A percentile compares a stretch with the other conserved stretches of the same genome.
These are phyloP conservation scores for Pichia phayaonensis DNA, from an alignment of 805 yeast genomes.

Conservation along the genomic window DNA sequence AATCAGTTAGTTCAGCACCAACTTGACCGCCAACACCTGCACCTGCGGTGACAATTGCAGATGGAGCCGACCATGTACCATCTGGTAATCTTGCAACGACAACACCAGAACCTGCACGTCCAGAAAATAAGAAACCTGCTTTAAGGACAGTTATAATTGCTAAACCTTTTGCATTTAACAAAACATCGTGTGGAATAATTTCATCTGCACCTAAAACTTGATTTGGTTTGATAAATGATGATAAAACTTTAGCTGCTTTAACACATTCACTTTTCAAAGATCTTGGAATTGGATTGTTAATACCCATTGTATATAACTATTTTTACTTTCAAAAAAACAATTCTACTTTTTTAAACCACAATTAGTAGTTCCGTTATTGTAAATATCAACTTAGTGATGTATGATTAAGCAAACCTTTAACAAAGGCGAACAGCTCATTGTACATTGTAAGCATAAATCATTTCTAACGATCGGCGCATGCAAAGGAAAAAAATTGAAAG, in stretches of 20 bases:
- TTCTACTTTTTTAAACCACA: neutral
- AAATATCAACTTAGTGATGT: neutral
- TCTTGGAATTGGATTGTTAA: slow-evolving; percentile 93
- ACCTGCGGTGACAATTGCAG: slow-evolving; percentile 92
- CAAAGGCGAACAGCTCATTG: neutral
- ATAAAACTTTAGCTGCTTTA: slow-evolving; percentile 90
- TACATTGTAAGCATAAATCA: neutral
- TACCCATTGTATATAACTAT: slow-evolving; percentile 42
- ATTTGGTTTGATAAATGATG: slow-evolving; percentile 90
- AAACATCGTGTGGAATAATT: slow-evolving; percentile 81
- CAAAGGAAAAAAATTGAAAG: no score
- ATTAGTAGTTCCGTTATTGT: neutral
- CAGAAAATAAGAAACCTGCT: slow-evolving; percentile 94
- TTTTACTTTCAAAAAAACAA: neutral
- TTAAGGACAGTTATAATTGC: slow-evolving; percentile 90
- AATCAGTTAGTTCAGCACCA: slow-evolving; percentile 94
- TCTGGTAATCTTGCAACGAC: slow-evolving; percentile 91
- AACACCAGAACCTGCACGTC: slow-evolving; percentile 96
- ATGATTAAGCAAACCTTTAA: neutral
- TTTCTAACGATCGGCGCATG: no score
- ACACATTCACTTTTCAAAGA: slow-evolving; percentile 78
- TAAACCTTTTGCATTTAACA: slow-evolving; percentile 86
- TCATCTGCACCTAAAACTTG: slow-evolving; percentile 84
- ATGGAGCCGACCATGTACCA: slow-evolving; percentile 96
- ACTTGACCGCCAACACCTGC: slow-evolving; percentile 99